A percentile compares a stretch with the other conserved stretches of the same genome.
Evolutionary conservation across 805 yeast genomes (phyloP).

Genomic region (Candida sithepensis): DNA sequence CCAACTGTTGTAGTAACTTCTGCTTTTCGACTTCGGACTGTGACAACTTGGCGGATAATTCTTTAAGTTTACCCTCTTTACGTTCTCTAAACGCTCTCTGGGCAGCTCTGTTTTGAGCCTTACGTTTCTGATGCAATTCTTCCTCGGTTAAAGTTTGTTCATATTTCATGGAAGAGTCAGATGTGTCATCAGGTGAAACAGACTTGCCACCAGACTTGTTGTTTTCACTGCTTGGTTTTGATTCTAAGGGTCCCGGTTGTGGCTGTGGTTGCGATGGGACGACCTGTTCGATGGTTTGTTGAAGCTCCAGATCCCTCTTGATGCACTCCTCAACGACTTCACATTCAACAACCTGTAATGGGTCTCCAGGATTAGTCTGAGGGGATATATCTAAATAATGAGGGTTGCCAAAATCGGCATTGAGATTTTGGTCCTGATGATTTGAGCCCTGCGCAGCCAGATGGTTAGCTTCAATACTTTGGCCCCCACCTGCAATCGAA

Average conservation of each 20-base stretch:
- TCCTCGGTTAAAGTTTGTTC: constrained; percentile 23
- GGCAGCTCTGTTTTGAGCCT: constrained; percentile 82
- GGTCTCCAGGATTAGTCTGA: constrained; percentile 2
- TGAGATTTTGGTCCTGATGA: background rate
- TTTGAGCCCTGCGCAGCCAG: background rate
- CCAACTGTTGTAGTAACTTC: constrained; percentile 38
- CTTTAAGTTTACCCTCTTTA: constrained; percentile 68
- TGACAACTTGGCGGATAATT: constrained; percentile 55
- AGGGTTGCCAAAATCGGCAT: background rate
- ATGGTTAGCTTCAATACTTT: background rate
- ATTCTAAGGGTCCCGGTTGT: no score
- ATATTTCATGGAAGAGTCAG: constrained; percentile 7
- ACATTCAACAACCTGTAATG: constrained; percentile 2
- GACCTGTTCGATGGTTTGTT: background rate
- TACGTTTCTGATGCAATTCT: constrained; percentile 53
- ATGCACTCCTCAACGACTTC: constrained; percentile 1
- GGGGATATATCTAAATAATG: constrained; percentile 4
- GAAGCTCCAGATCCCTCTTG: background rate
- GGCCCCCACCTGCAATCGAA: background rate
- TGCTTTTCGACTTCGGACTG: constrained; percentile 49
- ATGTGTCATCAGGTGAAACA: constrained; percentile 2
- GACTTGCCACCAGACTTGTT: background rate
- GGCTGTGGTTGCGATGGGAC: background rate
- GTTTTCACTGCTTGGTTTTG: background rate
- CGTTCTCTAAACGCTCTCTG: constrained; percentile 85